These are phyloP conservation scores for Rostrohypoxylon terebratum DNA, from an alignment of 495 filamentous ascomycete species.

Conservation along the genomic window DNA sequence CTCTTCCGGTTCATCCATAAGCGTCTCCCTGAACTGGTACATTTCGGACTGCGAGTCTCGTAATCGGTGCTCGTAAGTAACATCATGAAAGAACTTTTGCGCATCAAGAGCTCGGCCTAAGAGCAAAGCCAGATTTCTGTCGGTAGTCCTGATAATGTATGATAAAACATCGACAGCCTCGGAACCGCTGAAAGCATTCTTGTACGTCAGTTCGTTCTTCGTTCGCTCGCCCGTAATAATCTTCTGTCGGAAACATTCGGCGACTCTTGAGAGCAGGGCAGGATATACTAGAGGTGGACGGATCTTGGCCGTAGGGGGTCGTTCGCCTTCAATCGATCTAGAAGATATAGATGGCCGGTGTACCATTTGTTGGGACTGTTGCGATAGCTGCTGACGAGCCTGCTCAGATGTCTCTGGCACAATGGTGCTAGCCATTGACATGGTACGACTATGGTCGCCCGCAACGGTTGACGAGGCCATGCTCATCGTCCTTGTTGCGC, in stretches of 20 bases:
- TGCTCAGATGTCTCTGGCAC: slow-evolving; percentile 59
- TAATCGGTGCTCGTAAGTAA: slow-evolving; percentile 95
- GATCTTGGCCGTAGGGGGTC: slow-evolving; percentile 63
- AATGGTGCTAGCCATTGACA: slow-evolving; percentile 92
- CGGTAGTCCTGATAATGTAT: slow-evolving; percentile 95
- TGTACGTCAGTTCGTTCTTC: slow-evolving; percentile 98
- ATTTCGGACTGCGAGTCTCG: slow-evolving; percentile 91
- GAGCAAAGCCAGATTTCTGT: slow-evolving; percentile 92
- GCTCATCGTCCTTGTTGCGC: slow-evolving; percentile 62
- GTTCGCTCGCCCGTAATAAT: slow-evolving; percentile 84
- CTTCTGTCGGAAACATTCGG: slow-evolving; percentile 88
- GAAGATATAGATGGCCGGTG: slow-evolving; percentile 57
- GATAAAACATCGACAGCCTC: slow-evolving; percentile 96
- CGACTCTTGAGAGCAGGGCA: slow-evolving; percentile 89
- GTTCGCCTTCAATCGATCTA: slow-evolving; percentile 62
- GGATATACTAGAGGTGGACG: slow-evolving; percentile 88
- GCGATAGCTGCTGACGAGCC: slow-evolving; percentile 51
- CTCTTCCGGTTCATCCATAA: slow-evolving; percentile 83
- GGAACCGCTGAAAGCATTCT: slow-evolving; percentile 92
- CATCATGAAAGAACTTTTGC: slow-evolving; percentile 99
- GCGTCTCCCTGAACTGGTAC: slow-evolving; percentile 94
- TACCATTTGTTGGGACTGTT: slow-evolving; percentile 48
- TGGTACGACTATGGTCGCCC: slow-evolving; percentile 64
- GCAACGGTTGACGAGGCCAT: slow-evolving; percentile 63
- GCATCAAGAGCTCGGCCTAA: slow-evolving; percentile 95